Evolutionary conservation across 2,329 filamentous ascomycete genomes (phyloP), one percentile per base, ranked within the genome.

Genomic region (Trichophaea hybrida): DNA sequence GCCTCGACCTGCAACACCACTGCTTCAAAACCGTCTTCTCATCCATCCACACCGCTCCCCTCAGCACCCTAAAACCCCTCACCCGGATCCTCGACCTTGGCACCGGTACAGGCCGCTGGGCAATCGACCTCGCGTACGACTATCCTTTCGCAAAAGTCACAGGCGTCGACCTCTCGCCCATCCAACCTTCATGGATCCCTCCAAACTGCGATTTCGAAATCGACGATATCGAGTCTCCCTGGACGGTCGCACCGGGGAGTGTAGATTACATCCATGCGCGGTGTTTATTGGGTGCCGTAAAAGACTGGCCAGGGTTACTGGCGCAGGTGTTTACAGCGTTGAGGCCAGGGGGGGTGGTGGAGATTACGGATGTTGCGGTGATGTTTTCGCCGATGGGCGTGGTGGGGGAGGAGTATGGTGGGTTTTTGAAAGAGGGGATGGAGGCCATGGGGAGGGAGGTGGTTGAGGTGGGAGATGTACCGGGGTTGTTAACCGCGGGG

Each of bases 271-370:
- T 66, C 15, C 63, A 66, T 59, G 54, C 54, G 6, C 63, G 64
- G 51, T 73, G 80, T 65, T 75, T 85, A 72, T 73, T 74, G 1
- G 82, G 82, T n/a, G 75, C 76, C 55, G 77, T 84, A 61, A 70
- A 73, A 1, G 76, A 81, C 64, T 85, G 81, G 72, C 73, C 74
- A 24, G 71, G 75, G 12, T 71, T 85, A 7, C 76, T 84, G 61
- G 69, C 70, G n/a, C 77, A 79, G 59, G 37, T 31, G 1, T 46
- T 43, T n/a, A 13, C 35, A 5, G 34, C 53, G 53, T 13, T 50
- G 6, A 64, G 59, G 32, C 63, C 58, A 33, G 64, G 64, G 34
- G 64, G 64, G 34, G 60, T 57, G 33, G 46, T 64, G 17, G 64
- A 66, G 53, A 54, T 66, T 49, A 53, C 60, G 5, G 64, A 65